phyloP scores from a whole-genome alignment of 257 asterid species.

The Lycium barbarum region DNA sequence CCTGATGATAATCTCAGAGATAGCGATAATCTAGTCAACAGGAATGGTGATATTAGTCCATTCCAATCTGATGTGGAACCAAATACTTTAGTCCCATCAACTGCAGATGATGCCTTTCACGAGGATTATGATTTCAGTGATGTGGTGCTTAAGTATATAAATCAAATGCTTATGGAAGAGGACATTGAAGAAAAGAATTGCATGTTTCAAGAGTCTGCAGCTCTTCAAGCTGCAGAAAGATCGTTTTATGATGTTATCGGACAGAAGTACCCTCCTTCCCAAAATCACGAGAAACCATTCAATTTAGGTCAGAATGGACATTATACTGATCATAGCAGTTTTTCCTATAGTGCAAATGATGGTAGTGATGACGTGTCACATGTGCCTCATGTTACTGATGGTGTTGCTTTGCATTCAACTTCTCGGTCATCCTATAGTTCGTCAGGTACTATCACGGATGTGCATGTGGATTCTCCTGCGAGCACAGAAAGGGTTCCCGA shows the following conservation, averaged over 20 bases:
- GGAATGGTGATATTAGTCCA: not conserved
- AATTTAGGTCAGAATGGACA: conserved; percentile 38
- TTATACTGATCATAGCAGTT: conserved; percentile 25
- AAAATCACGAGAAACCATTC: conserved; percentile 38
- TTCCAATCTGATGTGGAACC: not conserved
- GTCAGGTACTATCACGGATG: conserved; percentile 43
- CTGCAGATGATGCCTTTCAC: conserved; percentile 37
- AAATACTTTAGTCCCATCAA: conserved; percentile 7
- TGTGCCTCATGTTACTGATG: conserved; percentile 21
- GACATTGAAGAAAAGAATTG: conserved; percentile 67
- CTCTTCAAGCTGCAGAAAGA: conserved; percentile 67
- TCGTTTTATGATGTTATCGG: conserved; percentile 77
- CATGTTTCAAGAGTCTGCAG: conserved; percentile 67
- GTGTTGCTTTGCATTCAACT: conserved; percentile 40
- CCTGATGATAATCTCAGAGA: not conserved
- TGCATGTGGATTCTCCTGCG: conserved; percentile 60
- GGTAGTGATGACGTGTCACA: conserved; percentile 21
- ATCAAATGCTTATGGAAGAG: conserved; percentile 76
- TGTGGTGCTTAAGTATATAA: conserved; percentile 61
- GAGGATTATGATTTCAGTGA: conserved; percentile 66
- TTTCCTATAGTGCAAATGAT: not conserved
- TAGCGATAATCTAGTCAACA: not conserved
- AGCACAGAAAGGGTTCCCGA: conserved; percentile 54
- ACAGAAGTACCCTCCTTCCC: conserved; percentile 57
- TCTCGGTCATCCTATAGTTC: conserved; percentile 52